Evolutionary conservation across 2,329 filamentous ascomycete species (phyloP).

Genomic region (Cordyceps cicadae): DNA sequence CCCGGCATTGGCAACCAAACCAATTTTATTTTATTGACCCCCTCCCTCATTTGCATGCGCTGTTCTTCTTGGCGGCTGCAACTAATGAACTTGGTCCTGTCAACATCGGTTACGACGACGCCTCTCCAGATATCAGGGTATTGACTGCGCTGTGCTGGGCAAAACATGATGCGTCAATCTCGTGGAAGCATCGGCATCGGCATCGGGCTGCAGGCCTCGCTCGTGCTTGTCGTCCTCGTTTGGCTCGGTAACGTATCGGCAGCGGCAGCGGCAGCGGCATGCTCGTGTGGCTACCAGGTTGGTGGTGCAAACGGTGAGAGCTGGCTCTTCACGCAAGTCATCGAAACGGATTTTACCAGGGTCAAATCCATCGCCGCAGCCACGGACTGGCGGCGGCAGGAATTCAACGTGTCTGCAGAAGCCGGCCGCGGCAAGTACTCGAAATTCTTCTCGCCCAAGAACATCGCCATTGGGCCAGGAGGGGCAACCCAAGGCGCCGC

Average conservation of each 20-base stretch:
- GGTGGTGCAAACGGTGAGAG: constrained; percentile 32
- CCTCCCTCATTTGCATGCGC: neutral
- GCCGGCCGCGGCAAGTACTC: constrained; percentile 55
- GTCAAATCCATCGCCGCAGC: constrained; percentile 39
- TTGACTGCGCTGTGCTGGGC: neutral
- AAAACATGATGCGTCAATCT: neutral
- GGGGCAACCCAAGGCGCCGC: constrained; percentile 26
- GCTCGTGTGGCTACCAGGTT: constrained; percentile 65
- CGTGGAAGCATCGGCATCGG: too few relatives aligned
- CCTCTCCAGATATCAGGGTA: neutral
- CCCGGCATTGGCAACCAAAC: neutral
- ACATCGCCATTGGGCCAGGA: constrained; percentile 42
- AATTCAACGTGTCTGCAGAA: constrained; percentile 55
- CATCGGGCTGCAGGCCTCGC: neutral
- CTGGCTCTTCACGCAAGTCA: constrained; percentile 56
- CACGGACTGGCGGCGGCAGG: constrained; percentile 57
- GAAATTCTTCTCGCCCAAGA: constrained; percentile 50
- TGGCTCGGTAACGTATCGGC: neutral
- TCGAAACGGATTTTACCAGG: constrained; percentile 65
- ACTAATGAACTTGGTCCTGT: too few relatives aligned
- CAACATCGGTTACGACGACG: too few relatives aligned
- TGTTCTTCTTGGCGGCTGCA: too few relatives aligned
- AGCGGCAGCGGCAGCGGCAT: constrained; percentile 24
- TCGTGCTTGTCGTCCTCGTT: neutral
- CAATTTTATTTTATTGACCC: too few relatives aligned